Evolutionary conservation across 306 rosid species (phyloP), one percentile per base, ranked within the genome.

Genomic region (Cucumis sativus): DNA sequence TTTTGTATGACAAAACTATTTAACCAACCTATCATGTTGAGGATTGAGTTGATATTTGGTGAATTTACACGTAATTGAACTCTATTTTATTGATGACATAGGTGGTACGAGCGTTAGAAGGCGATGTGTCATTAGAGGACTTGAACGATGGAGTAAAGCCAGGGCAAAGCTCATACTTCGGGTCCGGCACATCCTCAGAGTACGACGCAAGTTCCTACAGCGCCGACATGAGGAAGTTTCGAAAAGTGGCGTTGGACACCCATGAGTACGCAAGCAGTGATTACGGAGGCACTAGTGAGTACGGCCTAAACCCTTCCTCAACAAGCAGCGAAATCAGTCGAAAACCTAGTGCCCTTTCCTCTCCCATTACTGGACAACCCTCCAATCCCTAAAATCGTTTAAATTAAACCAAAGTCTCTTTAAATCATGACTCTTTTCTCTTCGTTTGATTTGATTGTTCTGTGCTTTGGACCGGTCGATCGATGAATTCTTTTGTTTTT

Each of bases 71-170:
- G 1, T 23, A 23, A 23, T 23, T 23, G 25, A 23, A 23, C 25
- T 23, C 25, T 23, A 23, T 23, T 23, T 23, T 23, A 23, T 23
- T 23, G 25, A 23, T 28, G 30, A 2, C 30, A 28, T 80, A 93
- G 98, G 79, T 91, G 76, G 93, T 91, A 18, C 85, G 97, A 2
- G 91, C 87, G 2, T 37, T 94, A 75, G 97, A 91, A 87, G 98
- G 96, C 37, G 97, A 94, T 61, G 91, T 83, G 10, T 86, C 91
- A 9, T 56, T 88, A 5, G 95, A 94, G 5, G 91, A 86, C 58
- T 86, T 94, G 68, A 74, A 57, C 56, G 82, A 83, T 0, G 96
- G 90, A 55, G 79, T 85, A 63, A 92, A 84, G 70, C 85, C 91
- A 0, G 89, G 90, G 3, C 87, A 83, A 0, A 87, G 86, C 60